A percentile compares a stretch with the other conserved stretches of the same genome.
Conservation (phyloP, 768 basidiomycete genomes). For the Hortiboletus campestris region DNA sequence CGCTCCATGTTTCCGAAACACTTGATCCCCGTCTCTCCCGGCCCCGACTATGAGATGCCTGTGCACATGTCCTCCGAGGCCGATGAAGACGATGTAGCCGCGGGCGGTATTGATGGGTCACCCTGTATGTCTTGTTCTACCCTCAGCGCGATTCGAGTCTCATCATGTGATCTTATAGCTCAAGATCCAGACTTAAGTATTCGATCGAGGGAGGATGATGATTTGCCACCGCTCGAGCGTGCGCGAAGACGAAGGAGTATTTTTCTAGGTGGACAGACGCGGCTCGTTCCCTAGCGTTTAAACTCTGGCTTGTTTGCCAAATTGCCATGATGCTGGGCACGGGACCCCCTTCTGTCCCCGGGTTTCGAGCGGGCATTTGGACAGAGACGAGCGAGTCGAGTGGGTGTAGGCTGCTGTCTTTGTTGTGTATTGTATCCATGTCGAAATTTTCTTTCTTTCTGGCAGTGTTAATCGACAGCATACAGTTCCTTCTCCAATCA, state of each 20-base stretch:
- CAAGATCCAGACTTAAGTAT: constrained; percentile 29
- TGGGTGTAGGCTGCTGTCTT: neutral
- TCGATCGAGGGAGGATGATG: constrained; percentile 46
- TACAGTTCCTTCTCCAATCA: too few relatives aligned
- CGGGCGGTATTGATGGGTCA: constrained; percentile 21
- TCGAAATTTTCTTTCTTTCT: neutral
- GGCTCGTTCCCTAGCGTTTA: constrained; percentile 15
- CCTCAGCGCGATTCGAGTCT: constrained; percentile 5
- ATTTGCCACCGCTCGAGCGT: constrained; percentile 66
- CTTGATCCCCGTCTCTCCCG: constrained; percentile 37
- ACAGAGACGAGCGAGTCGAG: neutral
- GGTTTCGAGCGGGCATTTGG: neutral
- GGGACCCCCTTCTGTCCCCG: neutral
- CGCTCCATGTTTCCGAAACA: constrained; percentile 71
- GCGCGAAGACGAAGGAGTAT: constrained; percentile 52
- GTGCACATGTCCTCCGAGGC: constrained; percentile 25
- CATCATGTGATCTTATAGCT: neutral
- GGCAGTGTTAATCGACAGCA: neutral
- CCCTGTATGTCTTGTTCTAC: constrained; percentile 10
- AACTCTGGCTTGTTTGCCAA: neutral
- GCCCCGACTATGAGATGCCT: constrained; percentile 6
- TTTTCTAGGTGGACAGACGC: constrained; percentile 32
- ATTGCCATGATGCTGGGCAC: neutral
- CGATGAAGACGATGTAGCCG: constrained; percentile 33
- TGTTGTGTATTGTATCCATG: constrained; percentile 5